These are phyloP conservation scores for Boletus semigastroideus DNA, from an alignment of 1,284 basidiomycete genomes.

Conservation along the genomic window DNA sequence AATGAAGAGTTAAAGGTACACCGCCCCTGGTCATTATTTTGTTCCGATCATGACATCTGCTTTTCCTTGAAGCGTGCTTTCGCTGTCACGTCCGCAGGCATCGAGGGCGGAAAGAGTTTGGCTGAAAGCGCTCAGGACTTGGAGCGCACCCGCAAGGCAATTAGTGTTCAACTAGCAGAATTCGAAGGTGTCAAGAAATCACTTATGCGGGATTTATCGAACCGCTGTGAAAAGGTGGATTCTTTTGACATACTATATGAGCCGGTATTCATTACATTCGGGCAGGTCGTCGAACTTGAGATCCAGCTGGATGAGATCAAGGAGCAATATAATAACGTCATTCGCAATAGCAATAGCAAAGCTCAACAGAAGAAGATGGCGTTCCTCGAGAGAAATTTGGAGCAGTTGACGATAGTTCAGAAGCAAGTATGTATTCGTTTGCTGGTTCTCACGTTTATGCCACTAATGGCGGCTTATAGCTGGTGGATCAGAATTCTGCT, in stretches of 20 bases:
- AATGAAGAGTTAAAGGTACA: conserved; percentile 96
- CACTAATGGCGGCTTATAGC: conserved; percentile 45
- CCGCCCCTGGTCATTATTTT: not conserved
- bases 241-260: conserved; percentile 3
- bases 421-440: conserved; percentile 70
- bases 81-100: conserved; percentile 93
- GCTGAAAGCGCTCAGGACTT: conserved; percentile 97
- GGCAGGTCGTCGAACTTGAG: conserved; percentile 96
- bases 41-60: conserved; percentile 7
- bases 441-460: not conserved
- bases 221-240: conserved; percentile 96
- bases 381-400: conserved; percentile 95
- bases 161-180: conserved; percentile 95
- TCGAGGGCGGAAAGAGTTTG: conserved; percentile 94
- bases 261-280: conserved; percentile 11
- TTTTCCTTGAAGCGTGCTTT: conserved; percentile 78
- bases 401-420: conserved; percentile 94
- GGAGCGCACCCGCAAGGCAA: conserved; percentile 94
- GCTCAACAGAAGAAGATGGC: conserved; percentile 99
- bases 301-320: conserved; percentile 98
- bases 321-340: conserved; percentile 99
- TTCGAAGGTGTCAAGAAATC: conserved; percentile 99
- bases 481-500: conserved; percentile 97
- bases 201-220: conserved; percentile 97
- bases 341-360: conserved; percentile 96